Evolutionary conservation across 441 rosid species (phyloP).

Genomic region (Syzygium syzygioides): DNA sequence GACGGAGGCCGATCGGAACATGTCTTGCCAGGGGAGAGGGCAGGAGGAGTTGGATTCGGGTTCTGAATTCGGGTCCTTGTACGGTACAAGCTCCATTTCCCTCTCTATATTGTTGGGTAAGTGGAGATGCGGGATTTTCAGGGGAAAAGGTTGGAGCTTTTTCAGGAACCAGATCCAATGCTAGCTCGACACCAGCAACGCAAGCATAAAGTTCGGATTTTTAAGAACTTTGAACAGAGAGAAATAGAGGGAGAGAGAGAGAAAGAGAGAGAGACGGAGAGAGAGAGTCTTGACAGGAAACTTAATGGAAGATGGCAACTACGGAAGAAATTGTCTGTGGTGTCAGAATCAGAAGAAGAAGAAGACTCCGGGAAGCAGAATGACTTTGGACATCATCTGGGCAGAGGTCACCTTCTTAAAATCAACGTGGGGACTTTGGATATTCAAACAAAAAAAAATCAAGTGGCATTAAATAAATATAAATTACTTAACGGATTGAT

Average conservation of each 20-base stretch:
- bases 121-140: neutral
- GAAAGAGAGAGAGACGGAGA: neutral
- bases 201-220: neutral
- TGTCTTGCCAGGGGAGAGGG: constrained; percentile 77
- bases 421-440: neutral
- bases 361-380: neutral
- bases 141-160: neutral
- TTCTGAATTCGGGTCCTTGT: constrained; percentile 30
- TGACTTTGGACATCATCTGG: neutral
- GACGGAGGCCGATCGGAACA: constrained; percentile 89
- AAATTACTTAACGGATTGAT: neutral
- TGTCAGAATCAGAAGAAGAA: neutral
- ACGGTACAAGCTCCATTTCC: constrained; percentile 78
- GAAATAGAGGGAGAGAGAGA: neutral
- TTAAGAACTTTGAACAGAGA: neutral
- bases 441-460: neutral
- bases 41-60: constrained; percentile 29
- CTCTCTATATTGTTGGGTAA: neutral
- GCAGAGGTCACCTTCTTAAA: neutral
- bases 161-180: neutral
- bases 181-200: neutral
- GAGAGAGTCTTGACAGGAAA: neutral
- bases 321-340: neutral
- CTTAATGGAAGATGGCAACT: neutral
- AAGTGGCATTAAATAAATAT: neutral